Base-by-base conservation (phyloP, 2,329 filamentous ascomycete genomes). In the Fusarium avenaceum region DNA sequence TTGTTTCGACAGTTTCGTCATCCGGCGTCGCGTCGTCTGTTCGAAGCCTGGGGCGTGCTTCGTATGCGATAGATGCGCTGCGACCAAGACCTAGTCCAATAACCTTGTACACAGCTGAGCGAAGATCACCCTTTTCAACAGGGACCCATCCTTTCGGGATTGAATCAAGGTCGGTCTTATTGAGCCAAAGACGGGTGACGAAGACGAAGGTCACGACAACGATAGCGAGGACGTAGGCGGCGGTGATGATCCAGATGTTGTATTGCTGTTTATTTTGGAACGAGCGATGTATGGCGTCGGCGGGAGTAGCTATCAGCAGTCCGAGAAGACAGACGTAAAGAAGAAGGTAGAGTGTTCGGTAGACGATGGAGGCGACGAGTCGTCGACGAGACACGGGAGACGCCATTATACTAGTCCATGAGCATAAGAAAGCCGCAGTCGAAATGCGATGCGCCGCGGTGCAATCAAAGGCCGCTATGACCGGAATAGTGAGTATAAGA, bases 141-240 rank as follows among this genome's bases (percentile, higher is more conserved):
- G 94, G 94, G 17, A 97, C 87, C 86, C 92, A 96, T 54, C 88
- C 83, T 78, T 95, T 96, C 2, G 96, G 96, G 61, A 99, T 97
- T 6, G 88, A 90, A 19, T 90, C 87, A 10, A 98, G 85, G 10
- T 92, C 89, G 45, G 86, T 91, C 65, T 92, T 89, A 74, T 93
- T 96, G 53, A 95, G 92, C 80, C 95, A 97, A 20, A 97, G 86
- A n/a, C 96, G 86, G 53, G 89, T 88, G 56, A 90, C 86, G 78
- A 97, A 97, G 73, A 97, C 87, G 72, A 97, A 88, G 44, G 88
- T 79, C 43, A 93, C 87, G 53, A 94, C 80, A 45, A 92, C 65
- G 45, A 91, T 83, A 15, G 93, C 93, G 47, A 93, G 81, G 57
- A 94, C 80, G 76, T 96, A 96, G 73, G 87, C 86, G 61, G 92